Evolutionary conservation across 768 basidiomycete species (phyloP).

Genomic region (Mycena vulgaris): DNA sequence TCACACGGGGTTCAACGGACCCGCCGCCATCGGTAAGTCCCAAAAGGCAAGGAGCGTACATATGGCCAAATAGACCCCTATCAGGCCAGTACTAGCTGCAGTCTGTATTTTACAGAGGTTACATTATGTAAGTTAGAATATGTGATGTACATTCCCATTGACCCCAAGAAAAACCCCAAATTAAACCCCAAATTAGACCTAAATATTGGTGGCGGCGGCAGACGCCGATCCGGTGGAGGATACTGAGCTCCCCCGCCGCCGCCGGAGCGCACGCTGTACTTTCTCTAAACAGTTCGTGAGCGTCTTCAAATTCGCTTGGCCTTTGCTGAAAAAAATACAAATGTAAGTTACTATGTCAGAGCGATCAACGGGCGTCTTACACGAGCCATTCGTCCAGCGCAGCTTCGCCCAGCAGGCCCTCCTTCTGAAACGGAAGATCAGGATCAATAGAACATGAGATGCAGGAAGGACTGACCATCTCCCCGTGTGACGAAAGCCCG

Average conservation of each 20-base stretch:
- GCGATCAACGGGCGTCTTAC: not conserved
- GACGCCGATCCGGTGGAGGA: not conserved
- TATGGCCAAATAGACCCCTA: too few species aligned
- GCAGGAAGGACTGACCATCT: constrained; percentile 10
- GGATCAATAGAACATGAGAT: not conserved
- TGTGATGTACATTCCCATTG: too few species aligned
- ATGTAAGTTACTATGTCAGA: not conserved
- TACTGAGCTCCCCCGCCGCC: constrained; percentile 10
- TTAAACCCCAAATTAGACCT: not conserved
- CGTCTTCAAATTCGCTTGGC: constrained; percentile 20
- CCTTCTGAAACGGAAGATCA: not conserved
- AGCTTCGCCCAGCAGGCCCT: constrained; percentile 15
- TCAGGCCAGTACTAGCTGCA: too few species aligned
- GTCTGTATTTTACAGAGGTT: too few species aligned
- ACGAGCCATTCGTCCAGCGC: constrained; percentile 25
- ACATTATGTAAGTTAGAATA: too few species aligned
- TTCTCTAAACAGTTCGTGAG: constrained; percentile 14
- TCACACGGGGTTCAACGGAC: too few species aligned
- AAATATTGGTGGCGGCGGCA: too few species aligned
- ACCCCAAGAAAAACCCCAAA: not conserved
- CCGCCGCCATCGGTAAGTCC: too few species aligned
- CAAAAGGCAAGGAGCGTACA: too few species aligned
- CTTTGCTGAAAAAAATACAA: not conserved
- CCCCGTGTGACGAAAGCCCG: constrained; percentile 17
- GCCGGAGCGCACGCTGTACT: constrained; percentile 2